These are phyloP conservation scores for Paraphaeosphaeria sporulosa DNA, from an alignment of 2,329 filamentous ascomycete species.

Conservation along the genomic window DNA sequence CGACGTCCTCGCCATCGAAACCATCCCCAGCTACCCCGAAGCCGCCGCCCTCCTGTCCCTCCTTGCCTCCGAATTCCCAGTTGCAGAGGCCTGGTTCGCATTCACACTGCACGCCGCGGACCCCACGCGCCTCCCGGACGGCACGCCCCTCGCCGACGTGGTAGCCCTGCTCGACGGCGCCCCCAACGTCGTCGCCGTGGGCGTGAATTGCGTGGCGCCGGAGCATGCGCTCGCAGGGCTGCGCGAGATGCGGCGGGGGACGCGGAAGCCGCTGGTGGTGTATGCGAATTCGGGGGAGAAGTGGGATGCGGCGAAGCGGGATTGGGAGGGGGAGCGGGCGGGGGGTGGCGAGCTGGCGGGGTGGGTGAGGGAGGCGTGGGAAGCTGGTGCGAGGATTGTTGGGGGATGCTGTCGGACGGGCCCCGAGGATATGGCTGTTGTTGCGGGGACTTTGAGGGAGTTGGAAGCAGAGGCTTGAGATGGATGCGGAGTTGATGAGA, in stretches of 20 bases:
- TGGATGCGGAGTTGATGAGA: background rate
- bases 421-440: conserved; percentile 50
- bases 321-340: conserved; percentile 41
- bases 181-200: conserved; percentile 51
- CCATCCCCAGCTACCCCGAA: conserved; percentile 53
- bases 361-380: conserved; percentile 43
- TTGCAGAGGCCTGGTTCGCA: conserved; percentile 50
- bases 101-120: conserved; percentile 50
- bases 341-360: conserved; percentile 34
- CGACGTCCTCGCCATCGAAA: conserved; percentile 56
- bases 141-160: conserved; percentile 48
- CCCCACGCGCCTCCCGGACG: conserved; percentile 49
- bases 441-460: conserved; percentile 34
- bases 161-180: conserved; percentile 35
- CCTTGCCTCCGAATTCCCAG: conserved; percentile 48
- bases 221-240: conserved; percentile 45
- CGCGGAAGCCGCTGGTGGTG: conserved; percentile 45
- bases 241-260: conserved; percentile 35
- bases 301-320: conserved; percentile 53
- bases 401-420: conserved; percentile 59
- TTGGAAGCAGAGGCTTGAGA: background rate
- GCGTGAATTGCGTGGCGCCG: conserved; percentile 55
- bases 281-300: conserved; percentile 59
- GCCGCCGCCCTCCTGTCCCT: conserved; percentile 50
- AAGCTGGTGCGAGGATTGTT: conserved; percentile 51